These are phyloP conservation scores for Aphanocladium album DNA, from an alignment of 2,329 filamentous ascomycete species.

Conservation along the genomic window DNA sequence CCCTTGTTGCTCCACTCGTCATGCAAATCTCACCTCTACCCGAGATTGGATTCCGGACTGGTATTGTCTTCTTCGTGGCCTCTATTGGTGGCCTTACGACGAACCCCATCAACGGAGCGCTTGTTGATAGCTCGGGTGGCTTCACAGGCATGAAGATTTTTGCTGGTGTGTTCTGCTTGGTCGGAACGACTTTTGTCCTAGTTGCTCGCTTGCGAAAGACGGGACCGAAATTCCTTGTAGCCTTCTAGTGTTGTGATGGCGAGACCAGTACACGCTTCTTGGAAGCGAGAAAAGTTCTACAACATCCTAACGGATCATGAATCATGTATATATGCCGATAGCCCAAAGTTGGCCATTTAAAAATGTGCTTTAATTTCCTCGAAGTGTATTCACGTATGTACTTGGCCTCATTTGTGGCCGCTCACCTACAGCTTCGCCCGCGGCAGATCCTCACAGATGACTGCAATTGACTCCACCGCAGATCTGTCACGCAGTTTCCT, in stretches of 20 bases:
- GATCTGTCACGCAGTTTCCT: conserved; percentile 40
- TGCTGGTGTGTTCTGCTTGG: conserved; percentile 26
- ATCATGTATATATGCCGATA: neutral
- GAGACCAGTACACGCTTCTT: neutral
- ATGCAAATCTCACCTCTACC: conserved; percentile 50
- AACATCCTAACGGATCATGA: neutral
- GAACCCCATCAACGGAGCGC: conserved; percentile 51
- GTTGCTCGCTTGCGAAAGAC: conserved; percentile 23
- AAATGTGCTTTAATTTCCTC: neutral
- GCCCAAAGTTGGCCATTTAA: neutral
- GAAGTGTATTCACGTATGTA: neutral
- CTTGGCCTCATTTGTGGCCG: neutral
- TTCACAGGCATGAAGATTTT: conserved; percentile 35
- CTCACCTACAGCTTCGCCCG: conserved; percentile 9
- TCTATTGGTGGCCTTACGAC: conserved; percentile 53
- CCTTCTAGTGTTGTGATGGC: neutral
- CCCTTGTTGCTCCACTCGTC: conserved; percentile 26
- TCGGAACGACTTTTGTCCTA: conserved; percentile 24
- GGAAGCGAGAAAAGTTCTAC: too few species aligned
- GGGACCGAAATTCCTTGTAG: conserved; percentile 20
- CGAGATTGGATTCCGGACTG: conserved; percentile 43
- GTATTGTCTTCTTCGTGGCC: conserved; percentile 45
- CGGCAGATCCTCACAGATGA: conserved; percentile 4
- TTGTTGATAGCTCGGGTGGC: conserved; percentile 24
- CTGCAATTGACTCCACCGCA: neutral